These are phyloP conservation scores for Phialophora expanda DNA, from an alignment of 2,329 filamentous ascomycete species.

Conservation along the genomic window DNA sequence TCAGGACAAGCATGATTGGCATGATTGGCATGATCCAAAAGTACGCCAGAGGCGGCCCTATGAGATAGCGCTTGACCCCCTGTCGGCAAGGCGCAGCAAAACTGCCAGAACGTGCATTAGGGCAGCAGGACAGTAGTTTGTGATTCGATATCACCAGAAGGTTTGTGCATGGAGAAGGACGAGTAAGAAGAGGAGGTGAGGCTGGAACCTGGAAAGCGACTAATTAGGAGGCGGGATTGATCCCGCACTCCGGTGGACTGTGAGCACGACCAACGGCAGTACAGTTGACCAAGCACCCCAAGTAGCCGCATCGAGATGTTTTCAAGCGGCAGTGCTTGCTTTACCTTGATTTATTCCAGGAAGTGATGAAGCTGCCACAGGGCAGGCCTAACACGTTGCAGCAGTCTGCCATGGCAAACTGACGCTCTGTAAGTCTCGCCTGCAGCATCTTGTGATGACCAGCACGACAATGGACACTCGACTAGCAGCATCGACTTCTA, in stretches of 20 bases:
- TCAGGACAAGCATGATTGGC: neutral
- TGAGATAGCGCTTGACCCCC: neutral
- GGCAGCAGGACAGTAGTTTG: neutral
- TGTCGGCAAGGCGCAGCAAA: neutral
- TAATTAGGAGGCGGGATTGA: neutral
- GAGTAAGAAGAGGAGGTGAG: neutral
- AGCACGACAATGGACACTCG: neutral
- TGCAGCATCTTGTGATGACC: neutral
- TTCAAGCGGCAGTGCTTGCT: neutral
- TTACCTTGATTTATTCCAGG: neutral
- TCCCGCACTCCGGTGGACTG: neutral
- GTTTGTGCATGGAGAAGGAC: neutral
- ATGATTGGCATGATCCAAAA: neutral
- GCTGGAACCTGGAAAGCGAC: neutral
- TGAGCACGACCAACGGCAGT: neutral
- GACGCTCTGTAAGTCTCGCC: no score
- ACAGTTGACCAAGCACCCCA: neutral
- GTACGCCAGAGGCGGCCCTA: neutral
- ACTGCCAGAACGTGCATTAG: neutral
- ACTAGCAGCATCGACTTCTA: neutral
- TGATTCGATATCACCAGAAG: neutral
- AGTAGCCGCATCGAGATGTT: neutral
- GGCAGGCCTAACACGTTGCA: neutral
- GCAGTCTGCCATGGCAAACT: no score
- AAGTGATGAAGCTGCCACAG: neutral